Evolutionary conservation across 2,329 filamentous ascomycete species (phyloP), one percentile per base, ranked within the genome.

Genomic region (Aspergillus quadrilineatus): DNA sequence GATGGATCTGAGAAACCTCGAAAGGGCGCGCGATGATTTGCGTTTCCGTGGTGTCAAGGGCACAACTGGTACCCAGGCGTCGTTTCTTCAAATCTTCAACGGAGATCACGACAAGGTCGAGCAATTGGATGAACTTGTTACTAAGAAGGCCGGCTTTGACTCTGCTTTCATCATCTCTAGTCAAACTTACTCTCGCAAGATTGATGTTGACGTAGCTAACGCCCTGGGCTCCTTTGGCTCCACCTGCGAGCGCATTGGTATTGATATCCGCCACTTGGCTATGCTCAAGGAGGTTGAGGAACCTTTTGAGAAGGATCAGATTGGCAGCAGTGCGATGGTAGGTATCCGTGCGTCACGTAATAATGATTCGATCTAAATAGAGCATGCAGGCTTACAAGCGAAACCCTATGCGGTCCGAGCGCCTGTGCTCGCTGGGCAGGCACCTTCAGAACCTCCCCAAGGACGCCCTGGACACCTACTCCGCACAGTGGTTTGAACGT

Each of bases 231-330:
- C 86, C 1, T 85, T 96, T 50, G 92, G 89, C 26, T 82, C 90
- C n/a, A 90, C 90, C 0, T 89, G 85, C 49, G 83, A 90, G 69
- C 85, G 87, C 58, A 92, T 95, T 59, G 83, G 85, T 48, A 81
- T 82, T 46, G 89, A 93, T 66, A 89, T 94, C 63, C 82, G 89
- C 48, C 87, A 90, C 68, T 78, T 93, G 47, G 87, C 88, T 5
- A 80, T 82, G 67, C 82, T 86, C 75, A 95, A 96, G 80, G 90
- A 95, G 73, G 79, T 94, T 57, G 92, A 95, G 69, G 89, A 92
- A 78, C 90, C 89, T 0, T 90, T 91, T 65, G 89, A 92, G 76
- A 85, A 85, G 66, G 83, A 86, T 63, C 90, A 95, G 75, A 91
- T 92, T 63, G 89, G 88, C 29, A 84, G 80, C 44, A 83, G 79